These are phyloP conservation scores for Pelargonium citronellum DNA, from an alignment of 441 rosid species.

Conservation along the genomic window DNA sequence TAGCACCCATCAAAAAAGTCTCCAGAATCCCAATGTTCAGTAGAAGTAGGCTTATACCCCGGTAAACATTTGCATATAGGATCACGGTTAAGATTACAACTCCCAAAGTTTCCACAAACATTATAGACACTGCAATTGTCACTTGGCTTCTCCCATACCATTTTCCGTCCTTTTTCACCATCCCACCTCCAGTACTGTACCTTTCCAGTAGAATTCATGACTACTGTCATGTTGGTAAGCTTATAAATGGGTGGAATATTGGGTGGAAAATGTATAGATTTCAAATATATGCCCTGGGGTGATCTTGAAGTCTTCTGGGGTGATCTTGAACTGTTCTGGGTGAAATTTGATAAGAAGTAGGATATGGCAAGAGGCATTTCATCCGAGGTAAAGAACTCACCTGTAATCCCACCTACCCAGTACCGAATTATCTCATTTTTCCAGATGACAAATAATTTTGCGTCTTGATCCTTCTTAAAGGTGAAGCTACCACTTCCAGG, in stretches of 20 bases:
- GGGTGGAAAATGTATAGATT: not conserved
- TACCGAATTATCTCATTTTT: conserved; percentile 28
- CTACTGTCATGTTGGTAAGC: conserved; percentile 32
- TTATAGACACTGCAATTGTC: conserved; percentile 41
- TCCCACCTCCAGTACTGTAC: conserved; percentile 35
- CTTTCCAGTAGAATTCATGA: conserved; percentile 41
- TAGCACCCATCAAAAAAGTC: conserved; percentile 49
- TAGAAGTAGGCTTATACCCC: conserved; percentile 40
- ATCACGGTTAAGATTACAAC: conserved; percentile 38
- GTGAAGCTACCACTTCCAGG: conserved; percentile 49
- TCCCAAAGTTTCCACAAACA: conserved; percentile 49
- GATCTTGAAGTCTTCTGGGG: too few relatives aligned
- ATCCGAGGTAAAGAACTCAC: conserved; percentile 22
- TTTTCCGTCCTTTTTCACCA: conserved; percentile 29
- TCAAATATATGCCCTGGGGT: too few relatives aligned
- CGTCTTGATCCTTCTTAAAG: conserved; percentile 41
- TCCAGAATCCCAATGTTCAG: conserved; percentile 31
- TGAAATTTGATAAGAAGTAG: conserved; percentile 42
- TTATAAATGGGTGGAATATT: conserved; percentile 10
- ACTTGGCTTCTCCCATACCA: conserved; percentile 46
- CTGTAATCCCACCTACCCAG: conserved; percentile 36
- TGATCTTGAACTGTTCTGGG: not conserved
- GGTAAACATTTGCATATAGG: conserved; percentile 49
- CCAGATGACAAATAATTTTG: conserved; percentile 34
- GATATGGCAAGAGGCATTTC: conserved; percentile 41